phyloP scores from a whole-genome alignment of 2,329 filamentous ascomycete species.

The Epichloe scottii region DNA sequence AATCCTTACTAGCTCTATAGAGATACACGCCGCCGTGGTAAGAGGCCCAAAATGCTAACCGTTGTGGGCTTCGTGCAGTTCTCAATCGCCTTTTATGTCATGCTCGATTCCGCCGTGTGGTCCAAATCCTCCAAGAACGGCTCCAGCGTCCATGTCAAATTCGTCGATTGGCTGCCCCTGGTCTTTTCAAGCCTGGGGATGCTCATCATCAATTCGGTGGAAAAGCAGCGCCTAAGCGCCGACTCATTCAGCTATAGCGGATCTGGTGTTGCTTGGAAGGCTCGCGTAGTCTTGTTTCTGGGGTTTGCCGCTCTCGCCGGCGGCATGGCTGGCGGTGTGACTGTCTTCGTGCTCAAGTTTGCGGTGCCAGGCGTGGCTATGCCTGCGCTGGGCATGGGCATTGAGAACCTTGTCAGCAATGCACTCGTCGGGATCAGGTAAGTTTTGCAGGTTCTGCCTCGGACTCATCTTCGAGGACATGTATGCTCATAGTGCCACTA shows the following conservation, averaged over 20 bases:
- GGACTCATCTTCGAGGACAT: not conserved
- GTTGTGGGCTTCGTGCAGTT: conserved; percentile 30
- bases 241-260: conserved; percentile 52
- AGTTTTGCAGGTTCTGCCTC: conserved; percentile 11
- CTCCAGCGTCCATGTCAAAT: conserved; percentile 48
- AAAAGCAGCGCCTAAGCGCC: conserved; percentile 51
- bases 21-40: not conserved
- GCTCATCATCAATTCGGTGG: conserved; percentile 59
- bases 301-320: conserved; percentile 54
- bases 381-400: conserved; percentile 51
- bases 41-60: not conserved
- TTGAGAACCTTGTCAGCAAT: conserved; percentile 55
- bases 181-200: conserved; percentile 55
- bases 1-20: not conserved
- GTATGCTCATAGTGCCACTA: conserved; percentile 16
- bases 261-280: conserved; percentile 55
- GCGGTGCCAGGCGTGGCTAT: conserved; percentile 43
- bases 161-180: conserved; percentile 58
- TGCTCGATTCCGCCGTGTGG: conserved; percentile 57
- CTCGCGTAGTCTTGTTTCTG: conserved; percentile 53
- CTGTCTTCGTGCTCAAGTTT: conserved; percentile 54
- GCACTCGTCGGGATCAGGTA: conserved; percentile 48
- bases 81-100: conserved; percentile 55
- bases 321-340: conserved; percentile 58
- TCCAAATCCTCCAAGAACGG: conserved; percentile 48